phyloP scores from a whole-genome alignment of 768 basidiomycete species.

The Amanita inopinata region DNA sequence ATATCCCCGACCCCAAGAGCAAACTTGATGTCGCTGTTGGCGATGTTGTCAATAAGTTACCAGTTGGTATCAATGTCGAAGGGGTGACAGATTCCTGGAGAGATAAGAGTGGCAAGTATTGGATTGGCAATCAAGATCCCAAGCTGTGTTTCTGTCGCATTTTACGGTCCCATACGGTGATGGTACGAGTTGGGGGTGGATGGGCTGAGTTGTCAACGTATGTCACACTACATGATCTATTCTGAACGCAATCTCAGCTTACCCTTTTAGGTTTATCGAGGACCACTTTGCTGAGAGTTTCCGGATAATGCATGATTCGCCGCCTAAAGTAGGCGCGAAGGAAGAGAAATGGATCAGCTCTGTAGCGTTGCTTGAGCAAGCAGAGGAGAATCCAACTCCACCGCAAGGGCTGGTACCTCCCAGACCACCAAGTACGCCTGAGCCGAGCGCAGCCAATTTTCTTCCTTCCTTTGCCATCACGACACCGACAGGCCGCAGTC shows the following conservation, averaged over 20 bases:
- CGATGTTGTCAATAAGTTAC: slow-evolving; percentile 81
- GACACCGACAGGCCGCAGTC: slow-evolving; percentile 43
- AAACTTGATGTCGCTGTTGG: slow-evolving; percentile 91
- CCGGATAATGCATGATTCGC: slow-evolving; percentile 60
- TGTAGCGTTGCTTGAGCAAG: slow-evolving; percentile 52
- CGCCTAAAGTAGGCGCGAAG: slow-evolving; percentile 36
- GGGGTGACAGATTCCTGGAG: slow-evolving; percentile 80
- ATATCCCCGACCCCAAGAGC: slow-evolving; percentile 82
- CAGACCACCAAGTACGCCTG: slow-evolving; percentile 53
- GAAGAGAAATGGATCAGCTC: slow-evolving; percentile 86
- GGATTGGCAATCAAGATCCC: slow-evolving; percentile 89
- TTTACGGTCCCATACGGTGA: slow-evolving; percentile 83
- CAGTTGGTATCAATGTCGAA: slow-evolving; percentile 75
- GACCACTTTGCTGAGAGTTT: slow-evolving; percentile 81
- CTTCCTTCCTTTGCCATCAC: slow-evolving; percentile 64
- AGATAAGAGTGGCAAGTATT: slow-evolving; percentile 90
- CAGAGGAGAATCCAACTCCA: slow-evolving; percentile 25
- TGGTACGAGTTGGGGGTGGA: slow-evolving; percentile 94
- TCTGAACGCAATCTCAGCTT: not conserved
- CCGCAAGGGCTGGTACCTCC: slow-evolving; percentile 16
- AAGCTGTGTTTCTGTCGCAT: slow-evolving; percentile 90
- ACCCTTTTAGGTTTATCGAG: slow-evolving; percentile 60
- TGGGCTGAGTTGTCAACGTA: slow-evolving; percentile 90
- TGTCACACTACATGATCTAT: slow-evolving; percentile 18
- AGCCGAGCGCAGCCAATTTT: slow-evolving; percentile 39